Evolutionary conservation across 768 basidiomycete genomes (phyloP), one percentile per base, ranked within the genome.

Genomic region (Calocybe cyanea): DNA sequence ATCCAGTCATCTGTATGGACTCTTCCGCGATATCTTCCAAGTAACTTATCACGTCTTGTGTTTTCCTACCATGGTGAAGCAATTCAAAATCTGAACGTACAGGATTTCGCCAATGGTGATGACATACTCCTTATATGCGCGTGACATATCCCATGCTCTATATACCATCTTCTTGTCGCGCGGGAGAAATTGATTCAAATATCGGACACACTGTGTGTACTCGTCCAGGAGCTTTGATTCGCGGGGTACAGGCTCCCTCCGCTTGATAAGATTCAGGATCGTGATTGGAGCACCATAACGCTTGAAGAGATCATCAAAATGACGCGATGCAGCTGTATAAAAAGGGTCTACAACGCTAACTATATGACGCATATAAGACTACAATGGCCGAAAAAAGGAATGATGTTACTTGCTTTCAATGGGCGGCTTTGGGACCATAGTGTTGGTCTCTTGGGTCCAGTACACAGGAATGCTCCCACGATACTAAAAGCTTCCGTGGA

Each of bases 11-110:
- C 58, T 89, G 83, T 46, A 98, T 85, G 1, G 85, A 85, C 59
- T 96, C 92, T 60, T 98, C 92, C 0, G 94, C 96, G 36, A 95
- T 78, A 53, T 97, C 94, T 60, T 96, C 92, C 24, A 97, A 71
- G 46, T 93, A 92, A 48, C 91, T 88, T 54, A 96, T 96, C 8
- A 97, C 93, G 57, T 97, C 95, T 60, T 92, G 89, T 6, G 87
- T 92, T 60, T 93, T 94, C 68, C 92, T 95, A 50, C 18, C 7
- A 21, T 23, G n/a, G 49, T 35, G 33, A 8, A 28, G 25, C 25
- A 28, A n/a, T n/a, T n/a, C n/a, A n/a, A n/a, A n/a, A n/a, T n/a
- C n/a, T n/a, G n/a, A n/a, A n/a, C n/a, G n/a, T n/a, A n/a, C n/a
- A n/a, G n/a, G n/a, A n/a, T n/a, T n/a, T n/a, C n/a, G n/a, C n/a